A percentile compares a stretch with the other conserved stretches of the same genome.
These are phyloP conservation scores for Triangularia setosa DNA, from an alignment of 2,329 filamentous ascomycete species.

Conservation along the genomic window DNA sequence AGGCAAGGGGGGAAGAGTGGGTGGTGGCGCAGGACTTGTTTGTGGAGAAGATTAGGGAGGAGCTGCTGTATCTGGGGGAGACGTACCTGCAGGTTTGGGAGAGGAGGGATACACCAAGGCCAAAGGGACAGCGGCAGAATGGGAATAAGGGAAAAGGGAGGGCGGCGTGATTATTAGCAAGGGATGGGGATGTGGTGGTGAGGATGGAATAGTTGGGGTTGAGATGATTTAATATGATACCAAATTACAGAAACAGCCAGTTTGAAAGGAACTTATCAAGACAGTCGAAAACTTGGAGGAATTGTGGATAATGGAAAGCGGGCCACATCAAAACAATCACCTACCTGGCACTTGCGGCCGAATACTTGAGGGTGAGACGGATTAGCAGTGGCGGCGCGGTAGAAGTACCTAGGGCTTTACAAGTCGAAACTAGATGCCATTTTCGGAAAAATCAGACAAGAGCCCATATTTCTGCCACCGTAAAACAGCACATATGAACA, in stretches of 20 bases:
- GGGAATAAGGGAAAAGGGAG: slow-evolving; percentile 37
- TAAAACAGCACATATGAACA: background rate
- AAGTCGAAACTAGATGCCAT: too few species aligned
- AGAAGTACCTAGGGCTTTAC: background rate
- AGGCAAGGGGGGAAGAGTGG: slow-evolving; percentile 70
- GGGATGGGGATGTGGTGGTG: background rate
- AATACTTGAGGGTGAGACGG: background rate
- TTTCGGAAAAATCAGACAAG: background rate
- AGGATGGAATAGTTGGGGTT: background rate
- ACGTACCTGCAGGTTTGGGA: slow-evolving; percentile 98
- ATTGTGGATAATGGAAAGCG: too few species aligned
- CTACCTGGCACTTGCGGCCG: too few species aligned
- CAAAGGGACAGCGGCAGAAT: slow-evolving; percentile 23
- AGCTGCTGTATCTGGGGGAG: slow-evolving; percentile 89
- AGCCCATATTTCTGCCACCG: background rate
- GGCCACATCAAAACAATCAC: too few species aligned
- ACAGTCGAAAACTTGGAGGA: background rate
- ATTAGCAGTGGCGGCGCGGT: background rate
- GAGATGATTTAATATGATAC: background rate
- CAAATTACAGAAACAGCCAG: background rate
- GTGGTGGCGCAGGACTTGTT: slow-evolving; percentile 90
- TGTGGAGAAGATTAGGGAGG: slow-evolving; percentile 82
- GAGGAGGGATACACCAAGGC: slow-evolving; percentile 55
- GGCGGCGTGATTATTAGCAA: slow-evolving; percentile 4
- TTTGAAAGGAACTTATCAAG: too few species aligned